phyloP scores from a whole-genome alignment of 1,139 yeast species.

The Geotrichum phurueaensis region DNA sequence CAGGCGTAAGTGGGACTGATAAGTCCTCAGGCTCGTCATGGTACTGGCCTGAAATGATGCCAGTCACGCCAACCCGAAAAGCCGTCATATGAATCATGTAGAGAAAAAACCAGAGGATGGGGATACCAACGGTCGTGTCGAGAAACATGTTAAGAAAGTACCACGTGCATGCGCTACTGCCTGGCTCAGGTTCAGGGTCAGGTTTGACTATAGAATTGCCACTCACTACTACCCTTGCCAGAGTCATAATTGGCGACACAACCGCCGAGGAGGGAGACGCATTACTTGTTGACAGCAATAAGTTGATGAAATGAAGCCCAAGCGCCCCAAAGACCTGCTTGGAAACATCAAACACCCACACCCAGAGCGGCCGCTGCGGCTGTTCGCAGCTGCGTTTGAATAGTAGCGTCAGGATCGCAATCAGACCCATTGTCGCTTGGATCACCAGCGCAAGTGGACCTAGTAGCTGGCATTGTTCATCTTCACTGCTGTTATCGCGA shows the following conservation, averaged over 20 bases:
- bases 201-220: neutral
- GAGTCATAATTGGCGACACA: neutral
- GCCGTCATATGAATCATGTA: constrained; percentile 45
- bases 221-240: neutral
- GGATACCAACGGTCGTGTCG: constrained; percentile 95
- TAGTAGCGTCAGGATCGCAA: constrained; percentile 69
- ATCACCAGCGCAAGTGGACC: constrained; percentile 42
- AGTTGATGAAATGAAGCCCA: constrained; percentile 74
- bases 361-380: constrained; percentile 81
- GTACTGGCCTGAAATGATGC: constrained; percentile 80
- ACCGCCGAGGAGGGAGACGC: constrained; percentile 16
- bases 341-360: constrained; percentile 85
- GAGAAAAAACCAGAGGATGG: constrained; percentile 58
- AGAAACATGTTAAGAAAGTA: constrained; percentile 79
- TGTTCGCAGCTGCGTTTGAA: constrained; percentile 71
- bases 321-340: constrained; percentile 85
- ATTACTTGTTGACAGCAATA: constrained; percentile 47
- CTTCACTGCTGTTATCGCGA: neutral
- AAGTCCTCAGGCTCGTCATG: neutral
- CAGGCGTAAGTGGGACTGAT: neutral
- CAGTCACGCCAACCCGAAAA: constrained; percentile 43
- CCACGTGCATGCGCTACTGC: constrained; percentile 50
- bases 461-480: constrained; percentile 35
- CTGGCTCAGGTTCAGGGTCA: constrained; percentile 32
- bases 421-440: constrained; percentile 52